Base-by-base conservation (phyloP, 2,329 filamentous ascomycete genomes). In the Davidsoniella australis region DNA sequence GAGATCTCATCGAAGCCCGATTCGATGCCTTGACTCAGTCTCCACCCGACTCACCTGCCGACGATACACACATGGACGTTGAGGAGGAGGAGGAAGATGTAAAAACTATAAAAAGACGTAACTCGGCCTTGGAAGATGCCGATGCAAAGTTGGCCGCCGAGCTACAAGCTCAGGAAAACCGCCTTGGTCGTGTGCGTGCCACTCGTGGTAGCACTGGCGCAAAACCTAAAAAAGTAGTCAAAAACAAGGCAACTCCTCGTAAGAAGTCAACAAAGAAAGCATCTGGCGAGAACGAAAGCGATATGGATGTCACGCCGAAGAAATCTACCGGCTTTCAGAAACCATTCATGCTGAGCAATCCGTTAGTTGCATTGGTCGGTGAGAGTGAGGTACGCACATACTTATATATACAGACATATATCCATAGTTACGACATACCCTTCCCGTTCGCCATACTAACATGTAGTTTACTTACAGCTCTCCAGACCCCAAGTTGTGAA, bases 401-500 rank as follows among this genome's bases (percentile, higher is more conserved):
- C 20, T 8, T 18, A n/a, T 43, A 43, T 29, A 43, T 9, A 17
- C 39, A 23, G 20, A 23, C 20, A 26, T 24, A 16, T 37, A 7
- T 46, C 16, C 44, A 2, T 26, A 37, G 14, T 39, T n/a, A 2
- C 12, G 16, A 24, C n/a, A 23, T 37, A 44, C 20, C n/a, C 23
- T 23, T 9, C 14, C 24, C 18, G 26, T 12, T 39, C 18, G 29
- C 16, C 23, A n/a, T 12, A 16, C 47, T 45, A 38, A 33, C 33
- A 41, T 26, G 41, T 17, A 18, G 6, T 40, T 20, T 24, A 33
- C 41, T 24, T 42, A 12, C 43, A 94, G 79, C 75, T 98, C 18
- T 94, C 91, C 14, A 82, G 91, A 39, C 89, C 91, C 0, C 87
- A 96, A 63, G 89, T 89, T 0, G 91, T 98, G 58, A 96, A 96